Evolutionary conservation across 768 basidiomycete species (phyloP).

Genomic region (Serpula lacrymans): DNA sequence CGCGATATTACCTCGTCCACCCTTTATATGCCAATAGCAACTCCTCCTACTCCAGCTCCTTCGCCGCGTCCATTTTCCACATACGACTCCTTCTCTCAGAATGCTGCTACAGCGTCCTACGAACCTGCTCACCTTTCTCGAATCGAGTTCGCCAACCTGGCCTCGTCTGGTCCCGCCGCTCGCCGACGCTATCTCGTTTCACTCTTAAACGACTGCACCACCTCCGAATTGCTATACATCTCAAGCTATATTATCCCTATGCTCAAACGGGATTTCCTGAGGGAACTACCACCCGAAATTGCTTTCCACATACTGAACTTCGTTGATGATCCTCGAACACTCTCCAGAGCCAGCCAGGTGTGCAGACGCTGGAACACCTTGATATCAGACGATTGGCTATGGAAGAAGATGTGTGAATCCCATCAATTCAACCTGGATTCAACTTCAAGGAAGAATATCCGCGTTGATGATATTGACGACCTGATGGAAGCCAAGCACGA

Average conservation of each 20-base stretch:
- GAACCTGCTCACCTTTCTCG: slow-evolving; percentile 25
- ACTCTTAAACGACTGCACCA: slow-evolving; percentile 51
- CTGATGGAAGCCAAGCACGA: slow-evolving; percentile 30
- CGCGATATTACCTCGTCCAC: slow-evolving; percentile 20
- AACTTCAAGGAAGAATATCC: neutral
- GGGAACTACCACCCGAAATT: slow-evolving; percentile 65
- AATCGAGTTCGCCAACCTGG: slow-evolving; percentile 29
- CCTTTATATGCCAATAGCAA: slow-evolving; percentile 50
- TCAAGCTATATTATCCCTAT: slow-evolving; percentile 61
- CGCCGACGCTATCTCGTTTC: slow-evolving; percentile 52
- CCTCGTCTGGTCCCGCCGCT: slow-evolving; percentile 32
- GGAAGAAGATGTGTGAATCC: slow-evolving; percentile 69
- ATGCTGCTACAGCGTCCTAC: slow-evolving; percentile 7
- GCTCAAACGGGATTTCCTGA: slow-evolving; percentile 58
- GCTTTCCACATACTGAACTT: slow-evolving; percentile 72
- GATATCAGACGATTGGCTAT: slow-evolving; percentile 71
- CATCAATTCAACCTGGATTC: slow-evolving; percentile 43
- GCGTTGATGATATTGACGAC: slow-evolving; percentile 30
- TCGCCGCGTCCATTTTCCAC: slow-evolving; percentile 37
- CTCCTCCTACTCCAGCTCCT: slow-evolving; percentile 62
- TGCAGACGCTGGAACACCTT: slow-evolving; percentile 69
- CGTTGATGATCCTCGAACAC: slow-evolving; percentile 70
- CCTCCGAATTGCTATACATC: slow-evolving; percentile 62
- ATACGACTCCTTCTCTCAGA: slow-evolving; percentile 13
- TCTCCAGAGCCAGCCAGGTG: slow-evolving; percentile 68